Evolutionary conservation across 2,329 filamentous ascomycete species (phyloP).

Genomic region (Didymella pinodella): DNA sequence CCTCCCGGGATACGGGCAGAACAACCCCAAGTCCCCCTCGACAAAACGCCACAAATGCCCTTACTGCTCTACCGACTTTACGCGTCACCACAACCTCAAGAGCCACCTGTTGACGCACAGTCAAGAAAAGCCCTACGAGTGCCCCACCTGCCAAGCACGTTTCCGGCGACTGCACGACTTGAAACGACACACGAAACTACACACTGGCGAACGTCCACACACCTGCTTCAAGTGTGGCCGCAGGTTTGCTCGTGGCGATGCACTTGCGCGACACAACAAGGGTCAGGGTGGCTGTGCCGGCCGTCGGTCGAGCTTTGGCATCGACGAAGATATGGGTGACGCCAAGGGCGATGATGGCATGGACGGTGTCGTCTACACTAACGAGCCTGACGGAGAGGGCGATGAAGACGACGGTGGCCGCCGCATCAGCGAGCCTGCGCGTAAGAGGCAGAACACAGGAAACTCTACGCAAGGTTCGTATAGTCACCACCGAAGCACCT

Average conservation of each 20-base stretch:
- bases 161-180: conserved; percentile 93
- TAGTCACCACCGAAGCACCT: conserved; percentile 75
- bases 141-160: conserved; percentile 88
- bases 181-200: conserved; percentile 94
- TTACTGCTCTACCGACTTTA: conserved; percentile 96
- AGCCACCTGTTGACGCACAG: conserved; percentile 97
- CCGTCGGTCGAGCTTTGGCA: conserved; percentile 82
- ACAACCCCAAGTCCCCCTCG: conserved; percentile 72
- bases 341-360: conserved; percentile 64
- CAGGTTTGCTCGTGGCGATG: conserved; percentile 94
- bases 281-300: conserved; percentile 95
- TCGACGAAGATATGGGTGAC: conserved; percentile 71
- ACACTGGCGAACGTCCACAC: conserved; percentile 95
- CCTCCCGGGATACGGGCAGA: conserved; percentile 64
- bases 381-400: conserved; percentile 65
- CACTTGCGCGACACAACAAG: conserved; percentile 92
- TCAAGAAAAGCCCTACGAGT: conserved; percentile 97
- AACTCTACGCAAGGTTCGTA: conserved; percentile 65
- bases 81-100: conserved; percentile 95
- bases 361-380: conserved; percentile 67
- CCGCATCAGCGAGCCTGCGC: conserved; percentile 75
- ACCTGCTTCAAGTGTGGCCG: conserved; percentile 94
- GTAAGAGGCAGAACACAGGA: conserved; percentile 70
- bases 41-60: conserved; percentile 95
- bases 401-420: conserved; percentile 60